A percentile compares a stretch with the other conserved stretches of the same genome.
Evolutionary conservation across 2,329 filamentous ascomycete species (phyloP).

Genomic region (Aspergillus novoparasiticus): DNA sequence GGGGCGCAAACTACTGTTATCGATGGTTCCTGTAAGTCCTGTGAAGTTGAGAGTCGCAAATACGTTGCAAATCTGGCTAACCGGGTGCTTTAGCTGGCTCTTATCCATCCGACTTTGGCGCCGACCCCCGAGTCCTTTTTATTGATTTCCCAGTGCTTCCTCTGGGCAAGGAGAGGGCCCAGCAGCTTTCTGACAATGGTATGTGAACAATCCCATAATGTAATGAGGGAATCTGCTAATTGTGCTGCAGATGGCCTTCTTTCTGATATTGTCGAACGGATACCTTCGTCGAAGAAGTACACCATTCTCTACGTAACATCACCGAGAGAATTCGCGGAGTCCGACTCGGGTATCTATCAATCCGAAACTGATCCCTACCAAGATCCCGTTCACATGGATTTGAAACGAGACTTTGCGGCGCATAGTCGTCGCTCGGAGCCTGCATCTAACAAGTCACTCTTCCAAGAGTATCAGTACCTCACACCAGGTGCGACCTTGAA

Average conservation of each 20-base stretch:
- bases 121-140: conserved; percentile 46
- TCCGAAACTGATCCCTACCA: conserved; percentile 58
- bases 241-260: conserved; percentile 48
- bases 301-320: conserved; percentile 77
- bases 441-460: conserved; percentile 50
- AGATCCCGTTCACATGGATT: conserved; percentile 67
- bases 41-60: conserved; percentile 7
- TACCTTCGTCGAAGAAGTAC: conserved; percentile 60
- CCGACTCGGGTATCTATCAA: conserved; percentile 58
- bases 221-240: not conserved
- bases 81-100: conserved; percentile 35
- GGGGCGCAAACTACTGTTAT: conserved; percentile 46
- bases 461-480: conserved; percentile 94
- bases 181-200: conserved; percentile 49
- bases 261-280: conserved; percentile 48
- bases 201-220: conserved; percentile 17
- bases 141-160: conserved; percentile 50
- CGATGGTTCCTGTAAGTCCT: conserved; percentile 46
- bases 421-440: conserved; percentile 41
- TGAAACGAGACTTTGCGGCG: conserved; percentile 65
- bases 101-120: conserved; percentile 40
- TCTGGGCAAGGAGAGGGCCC: conserved; percentile 35
- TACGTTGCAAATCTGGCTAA: conserved; percentile 20
- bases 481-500: conserved; percentile 68
- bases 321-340: conserved; percentile 46